A percentile compares a stretch with the other conserved stretches of the same genome.
Conservation (phyloP, 768 basidiomycete genomes). For the Postia placenta region DNA sequence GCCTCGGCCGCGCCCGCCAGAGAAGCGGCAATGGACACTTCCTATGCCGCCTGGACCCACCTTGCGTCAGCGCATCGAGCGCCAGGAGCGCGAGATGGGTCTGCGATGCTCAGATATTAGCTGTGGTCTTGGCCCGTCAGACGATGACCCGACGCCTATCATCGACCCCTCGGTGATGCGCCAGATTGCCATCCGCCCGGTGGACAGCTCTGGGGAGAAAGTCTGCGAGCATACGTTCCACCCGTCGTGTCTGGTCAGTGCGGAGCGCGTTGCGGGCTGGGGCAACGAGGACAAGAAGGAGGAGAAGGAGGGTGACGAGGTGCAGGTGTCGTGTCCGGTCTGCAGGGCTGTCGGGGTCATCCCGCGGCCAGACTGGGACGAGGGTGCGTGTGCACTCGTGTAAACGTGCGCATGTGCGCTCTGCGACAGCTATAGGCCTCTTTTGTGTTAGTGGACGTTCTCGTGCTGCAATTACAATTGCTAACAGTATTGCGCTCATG, state of each 20-base stretch:
- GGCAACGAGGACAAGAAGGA: conserved; percentile 39
- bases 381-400: conserved; percentile 29
- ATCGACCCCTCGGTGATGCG: conserved; percentile 15
- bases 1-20: conserved; percentile 21
- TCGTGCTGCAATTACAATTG: background rate
- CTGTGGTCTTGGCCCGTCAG: conserved; percentile 55
- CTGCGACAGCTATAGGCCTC: too few species aligned
- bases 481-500: background rate
- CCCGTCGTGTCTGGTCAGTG: conserved; percentile 62
- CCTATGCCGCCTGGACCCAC: conserved; percentile 65
- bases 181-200: conserved; percentile 31
- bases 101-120: conserved; percentile 66
- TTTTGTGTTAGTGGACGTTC: conserved; percentile 4
- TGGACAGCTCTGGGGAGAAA: conserved; percentile 13
- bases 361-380: conserved; percentile 55
- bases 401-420: conserved; percentile 6
- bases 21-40: conserved; percentile 46
- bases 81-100: conserved; percentile 65
- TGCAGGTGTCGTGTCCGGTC: conserved; percentile 72
- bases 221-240: conserved; percentile 69
- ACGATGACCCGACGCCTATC: conserved; percentile 21
- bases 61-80: conserved; percentile 67
- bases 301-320: conserved; percentile 28
- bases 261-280: conserved; percentile 58
- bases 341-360: conserved; percentile 63